phyloP scores from a whole-genome alignment of 2,329 filamentous ascomycete genomes.

The Huntiella moniliformis region DNA sequence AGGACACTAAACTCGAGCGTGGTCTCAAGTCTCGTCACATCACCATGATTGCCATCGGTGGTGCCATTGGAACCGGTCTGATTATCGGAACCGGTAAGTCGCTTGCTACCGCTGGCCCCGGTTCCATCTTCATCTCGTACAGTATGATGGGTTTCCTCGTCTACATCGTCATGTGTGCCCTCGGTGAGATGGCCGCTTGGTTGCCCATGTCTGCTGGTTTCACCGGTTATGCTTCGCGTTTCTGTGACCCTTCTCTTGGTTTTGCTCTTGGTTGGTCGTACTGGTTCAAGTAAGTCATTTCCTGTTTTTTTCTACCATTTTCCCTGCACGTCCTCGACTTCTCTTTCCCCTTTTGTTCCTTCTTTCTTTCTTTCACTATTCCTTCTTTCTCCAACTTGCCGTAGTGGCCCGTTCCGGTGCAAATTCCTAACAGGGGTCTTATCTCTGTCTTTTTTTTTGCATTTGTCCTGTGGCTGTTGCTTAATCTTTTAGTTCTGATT shows the following conservation, averaged over 20 bases:
- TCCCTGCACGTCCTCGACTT: not conserved
- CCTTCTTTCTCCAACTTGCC: too few relatives aligned
- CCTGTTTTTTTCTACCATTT: not conserved
- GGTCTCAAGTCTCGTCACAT: conserved; percentile 36
- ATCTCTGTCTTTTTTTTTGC: not conserved
- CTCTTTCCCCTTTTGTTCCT: not conserved
- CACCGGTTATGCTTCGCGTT: conserved; percentile 61
- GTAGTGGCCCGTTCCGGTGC: too few relatives aligned
- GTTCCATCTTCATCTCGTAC: conserved; percentile 53
- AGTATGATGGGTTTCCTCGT: conserved; percentile 51
- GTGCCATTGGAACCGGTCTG: conserved; percentile 55
- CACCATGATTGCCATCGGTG: conserved; percentile 50
- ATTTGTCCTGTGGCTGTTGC: not conserved
- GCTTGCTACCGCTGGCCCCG: conserved; percentile 37
- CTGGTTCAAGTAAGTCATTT: conserved; percentile 17
- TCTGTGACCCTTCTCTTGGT: conserved; percentile 62
- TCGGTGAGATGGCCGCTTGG: conserved; percentile 76
- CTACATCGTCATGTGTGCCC: conserved; percentile 62
- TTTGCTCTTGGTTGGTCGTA: conserved; percentile 60
- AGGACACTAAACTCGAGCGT: conserved; percentile 30
- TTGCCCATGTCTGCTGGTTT: conserved; percentile 62
- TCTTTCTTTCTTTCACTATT: not conserved
- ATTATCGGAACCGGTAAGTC: conserved; percentile 49
- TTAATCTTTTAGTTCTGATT: not conserved
- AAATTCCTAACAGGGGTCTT: too few relatives aligned